These are phyloP conservation scores for Aspergillus latus DNA, from an alignment of 2,329 filamentous ascomycete genomes.

Conservation along the genomic window DNA sequence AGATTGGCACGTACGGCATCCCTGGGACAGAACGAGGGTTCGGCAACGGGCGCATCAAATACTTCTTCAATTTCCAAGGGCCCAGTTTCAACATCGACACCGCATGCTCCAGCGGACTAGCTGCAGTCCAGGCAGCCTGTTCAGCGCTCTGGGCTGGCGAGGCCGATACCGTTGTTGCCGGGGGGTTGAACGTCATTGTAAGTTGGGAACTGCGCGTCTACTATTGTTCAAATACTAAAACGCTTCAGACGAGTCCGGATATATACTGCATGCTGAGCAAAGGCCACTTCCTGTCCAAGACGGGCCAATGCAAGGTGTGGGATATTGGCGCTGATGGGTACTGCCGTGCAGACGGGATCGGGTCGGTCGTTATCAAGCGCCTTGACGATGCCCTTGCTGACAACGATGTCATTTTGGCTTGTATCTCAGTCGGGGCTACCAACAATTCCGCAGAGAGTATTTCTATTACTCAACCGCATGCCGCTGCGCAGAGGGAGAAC, in stretches of 20 bases:
- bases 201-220: not conserved
- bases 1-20: constrained; percentile 67
- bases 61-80: constrained; percentile 72
- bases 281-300: constrained; percentile 30
- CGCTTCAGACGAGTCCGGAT: constrained; percentile 64
- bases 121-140: constrained; percentile 69
- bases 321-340: constrained; percentile 54
- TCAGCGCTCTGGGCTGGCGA: constrained; percentile 70
- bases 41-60: constrained; percentile 64
- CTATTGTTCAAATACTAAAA: not conserved
- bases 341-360: constrained; percentile 53
- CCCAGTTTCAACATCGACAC: constrained; percentile 71
- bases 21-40: constrained; percentile 61
- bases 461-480: constrained; percentile 46
- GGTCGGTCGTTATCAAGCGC: constrained; percentile 51
- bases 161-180: constrained; percentile 75
- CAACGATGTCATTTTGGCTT: constrained; percentile 44
- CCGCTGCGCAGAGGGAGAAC: constrained; percentile 36
- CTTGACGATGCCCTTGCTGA: constrained; percentile 52
- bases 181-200: constrained; percentile 64
- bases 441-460: constrained; percentile 50
- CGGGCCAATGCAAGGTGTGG: constrained; percentile 51
- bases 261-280: constrained; percentile 72
- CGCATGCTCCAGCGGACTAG: constrained; percentile 64
- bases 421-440: constrained; percentile 43